phyloP scores from a whole-genome alignment of 306 rosid species.

The Cucumis sativus region DNA sequence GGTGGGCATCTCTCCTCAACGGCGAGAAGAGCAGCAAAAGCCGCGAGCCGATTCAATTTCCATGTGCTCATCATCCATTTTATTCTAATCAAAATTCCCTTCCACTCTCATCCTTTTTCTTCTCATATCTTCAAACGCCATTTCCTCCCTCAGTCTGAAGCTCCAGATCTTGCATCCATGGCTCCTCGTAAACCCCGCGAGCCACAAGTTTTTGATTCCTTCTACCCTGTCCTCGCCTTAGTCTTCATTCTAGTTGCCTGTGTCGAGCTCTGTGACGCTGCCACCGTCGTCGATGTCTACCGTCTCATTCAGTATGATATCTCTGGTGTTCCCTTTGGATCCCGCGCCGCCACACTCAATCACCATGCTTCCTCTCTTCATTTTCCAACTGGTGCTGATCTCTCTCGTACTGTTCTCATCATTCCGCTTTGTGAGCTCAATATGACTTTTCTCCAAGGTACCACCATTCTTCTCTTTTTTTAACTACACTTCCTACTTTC shows the following conservation, averaged over 20 bases:
- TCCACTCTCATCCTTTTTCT: neutral
- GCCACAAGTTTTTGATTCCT: slow-evolving; percentile 50
- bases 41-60: neutral
- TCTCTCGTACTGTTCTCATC: slow-evolving; percentile 84
- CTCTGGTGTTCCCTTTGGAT: slow-evolving; percentile 82
- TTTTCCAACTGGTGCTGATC: slow-evolving; percentile 76
- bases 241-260: slow-evolving; percentile 66
- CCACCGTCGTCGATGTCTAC: slow-evolving; percentile 90
- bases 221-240: slow-evolving; percentile 63
- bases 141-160: neutral
- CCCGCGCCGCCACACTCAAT: slow-evolving; percentile 82
- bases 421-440: slow-evolving; percentile 76
- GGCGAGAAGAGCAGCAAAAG: neutral
- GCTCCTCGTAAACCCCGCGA: slow-evolving; percentile 30
- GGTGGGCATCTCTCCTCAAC: neutral
- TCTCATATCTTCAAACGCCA: neutral
- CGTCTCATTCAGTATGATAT: slow-evolving; percentile 90
- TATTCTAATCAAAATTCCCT: neutral
- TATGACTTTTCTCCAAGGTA: slow-evolving; percentile 69
- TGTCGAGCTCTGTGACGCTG: slow-evolving; percentile 91
- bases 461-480: neutral
- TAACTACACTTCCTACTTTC: neutral
- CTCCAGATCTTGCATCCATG: slow-evolving; percentile 20
- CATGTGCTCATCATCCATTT: neutral
- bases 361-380: slow-evolving; percentile 83